phyloP scores from a whole-genome alignment of 2,329 filamentous ascomycete genomes.

The Mollisiaceae sp. region DNA sequence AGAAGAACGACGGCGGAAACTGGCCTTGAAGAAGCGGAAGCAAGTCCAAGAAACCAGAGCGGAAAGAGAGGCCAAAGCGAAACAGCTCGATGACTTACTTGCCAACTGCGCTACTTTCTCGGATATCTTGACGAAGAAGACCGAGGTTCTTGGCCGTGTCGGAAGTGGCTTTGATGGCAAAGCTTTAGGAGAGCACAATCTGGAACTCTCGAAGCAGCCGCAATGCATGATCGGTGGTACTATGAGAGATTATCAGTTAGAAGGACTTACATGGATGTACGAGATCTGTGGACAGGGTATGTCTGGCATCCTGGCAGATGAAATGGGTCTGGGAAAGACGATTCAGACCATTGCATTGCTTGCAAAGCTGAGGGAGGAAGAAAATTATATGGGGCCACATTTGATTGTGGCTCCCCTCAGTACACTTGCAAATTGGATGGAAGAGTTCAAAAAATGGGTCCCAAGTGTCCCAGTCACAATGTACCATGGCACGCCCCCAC shows the following conservation, averaged over 20 bases:
- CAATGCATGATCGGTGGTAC: constrained; percentile 82
- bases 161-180: constrained; percentile 65
- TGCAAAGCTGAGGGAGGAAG: constrained; percentile 85
- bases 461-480: constrained; percentile 86
- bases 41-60: constrained; percentile 52
- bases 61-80: constrained; percentile 62
- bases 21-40: constrained; percentile 51
- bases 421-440: constrained; percentile 93
- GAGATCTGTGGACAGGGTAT: constrained; percentile 65
- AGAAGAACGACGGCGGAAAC: constrained; percentile 42
- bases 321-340: constrained; percentile 66
- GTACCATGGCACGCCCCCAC: constrained; percentile 83
- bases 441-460: constrained; percentile 91
- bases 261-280: constrained; percentile 93
- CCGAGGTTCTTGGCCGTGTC: constrained; percentile 64
- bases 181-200: constrained; percentile 64
- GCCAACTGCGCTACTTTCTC: constrained; percentile 65
- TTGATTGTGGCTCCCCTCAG: constrained; percentile 89
- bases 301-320: constrained; percentile 65
- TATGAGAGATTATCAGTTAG: constrained; percentile 93
- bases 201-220: constrained; percentile 85
- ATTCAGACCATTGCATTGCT: constrained; percentile 57
- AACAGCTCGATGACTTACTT: constrained; percentile 63
- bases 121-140: constrained; percentile 67
- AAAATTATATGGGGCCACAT: constrained; percentile 83